Evolutionary conservation across 306 rosid species (phyloP).

Genomic region (Quercus robur): DNA sequence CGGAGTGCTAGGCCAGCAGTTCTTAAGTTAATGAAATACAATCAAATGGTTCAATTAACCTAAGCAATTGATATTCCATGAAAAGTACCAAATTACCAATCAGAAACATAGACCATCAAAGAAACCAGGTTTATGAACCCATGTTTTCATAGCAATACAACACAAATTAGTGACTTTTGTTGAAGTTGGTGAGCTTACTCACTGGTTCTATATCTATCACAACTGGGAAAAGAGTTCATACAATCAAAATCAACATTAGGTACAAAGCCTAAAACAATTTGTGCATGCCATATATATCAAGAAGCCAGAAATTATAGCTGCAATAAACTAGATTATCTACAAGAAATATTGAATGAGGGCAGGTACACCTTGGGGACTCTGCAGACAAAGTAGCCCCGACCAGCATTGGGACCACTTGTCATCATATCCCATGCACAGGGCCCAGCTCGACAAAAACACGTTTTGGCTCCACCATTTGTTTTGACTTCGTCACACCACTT

Average conservation of each 20-base stretch:
- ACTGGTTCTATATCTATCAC: not conserved
- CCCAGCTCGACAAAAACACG: slow-evolving; percentile 24
- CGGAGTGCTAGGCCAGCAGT: not conserved
- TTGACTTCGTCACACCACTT: slow-evolving; percentile 10
- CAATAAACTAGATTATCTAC: too few relatives aligned
- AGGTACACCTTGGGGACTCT: slow-evolving; percentile 40
- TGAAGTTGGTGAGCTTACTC: not conserved
- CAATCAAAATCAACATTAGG: not conserved
- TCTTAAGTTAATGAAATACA: not conserved
- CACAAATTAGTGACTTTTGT: not conserved
- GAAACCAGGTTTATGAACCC: not conserved
- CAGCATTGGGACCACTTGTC: not conserved
- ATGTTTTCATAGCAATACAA: not conserved
- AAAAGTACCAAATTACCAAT: not conserved
- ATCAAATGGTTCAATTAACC: not conserved
- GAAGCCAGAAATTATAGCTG: too few relatives aligned
- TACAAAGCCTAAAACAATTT: too few relatives aligned
- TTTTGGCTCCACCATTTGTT: not conserved
- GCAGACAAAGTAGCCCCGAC: slow-evolving; percentile 25
- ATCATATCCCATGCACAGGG: not conserved
- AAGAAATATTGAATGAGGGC: not conserved
- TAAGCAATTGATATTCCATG: not conserved
- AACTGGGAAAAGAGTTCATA: not conserved
- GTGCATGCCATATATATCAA: too few relatives aligned
- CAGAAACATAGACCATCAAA: not conserved